Evolutionary conservation across 1,139 yeast genomes (phyloP), one percentile per base, ranked within the genome.

Genomic region (Diutina pseudorugosa): DNA sequence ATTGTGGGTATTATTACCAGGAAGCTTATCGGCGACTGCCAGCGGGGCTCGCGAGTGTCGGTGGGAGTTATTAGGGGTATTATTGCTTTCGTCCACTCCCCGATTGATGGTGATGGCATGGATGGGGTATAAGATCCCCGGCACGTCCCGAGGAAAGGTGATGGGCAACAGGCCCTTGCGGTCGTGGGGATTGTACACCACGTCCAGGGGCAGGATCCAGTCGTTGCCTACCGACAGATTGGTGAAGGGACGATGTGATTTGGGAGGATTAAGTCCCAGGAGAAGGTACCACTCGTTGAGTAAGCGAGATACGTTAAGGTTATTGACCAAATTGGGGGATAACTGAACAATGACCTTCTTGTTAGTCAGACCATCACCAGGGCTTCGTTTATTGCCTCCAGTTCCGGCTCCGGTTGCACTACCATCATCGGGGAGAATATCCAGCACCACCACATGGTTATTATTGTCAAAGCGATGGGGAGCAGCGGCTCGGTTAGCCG

Each of bases 261-360:
- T 27, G 1, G 64, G 62, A 5, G 59, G 58, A 42, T 65, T 63
- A 14, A 50, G 44, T 0, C 69, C 70, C 18, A 69, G 64, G 8
- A 69, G 58, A 14, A 67, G 51, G 56, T 66, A 67, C 74, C 74
- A 70, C 56, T 69, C 72, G 57, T 68, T 69, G 21, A 70, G 57
- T 42, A 69, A 62, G 23, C 69, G 60, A 2, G 66, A 61, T 12
- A 64, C 55, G 8, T 65, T 60, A 25, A 59, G 56, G 33, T 55
- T 55, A 18, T 60, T 59, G n/a, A 55, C 47, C 48, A 61, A 53
- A 48, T 66, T 66, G 2, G 71, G 65, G 11, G 68, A 63, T 18
- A 69, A 51, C 36, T 69, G 62, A 23, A 69, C 52, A 5, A 68
- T 53, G 9, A 62, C 68, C 14, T 55, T 55, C 2, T 60, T 57